Evolutionary conservation across 495 filamentous ascomycete genomes (phyloP).

Genomic region (Staphylotrichum tortipilum): DNA sequence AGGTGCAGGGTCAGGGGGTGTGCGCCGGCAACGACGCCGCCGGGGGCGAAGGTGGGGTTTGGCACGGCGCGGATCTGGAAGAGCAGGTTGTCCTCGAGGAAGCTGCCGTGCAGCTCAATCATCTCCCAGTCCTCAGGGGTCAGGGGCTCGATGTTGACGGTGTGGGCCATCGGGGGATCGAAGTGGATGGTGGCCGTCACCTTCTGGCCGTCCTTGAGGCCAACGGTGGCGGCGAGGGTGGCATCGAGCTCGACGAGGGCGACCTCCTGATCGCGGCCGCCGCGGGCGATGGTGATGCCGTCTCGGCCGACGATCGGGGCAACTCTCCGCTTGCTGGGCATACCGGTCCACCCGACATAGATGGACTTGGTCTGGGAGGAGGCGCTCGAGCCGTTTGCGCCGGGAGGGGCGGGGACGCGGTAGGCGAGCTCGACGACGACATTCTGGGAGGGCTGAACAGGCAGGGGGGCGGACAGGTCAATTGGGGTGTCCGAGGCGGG

Average conservation of each 20-base stretch:
- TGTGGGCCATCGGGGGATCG: constrained; percentile 82
- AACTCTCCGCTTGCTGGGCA: constrained; percentile 79
- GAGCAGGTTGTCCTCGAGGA: constrained; percentile 86
- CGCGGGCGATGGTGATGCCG: constrained; percentile 52
- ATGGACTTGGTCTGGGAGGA: constrained; percentile 50
- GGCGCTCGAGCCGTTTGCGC: constrained; percentile 28
- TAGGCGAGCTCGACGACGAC: constrained; percentile 84
- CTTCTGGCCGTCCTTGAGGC: constrained; percentile 76
- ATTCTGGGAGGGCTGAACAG: constrained; percentile 75
- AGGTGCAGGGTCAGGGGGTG: constrained; percentile 90
- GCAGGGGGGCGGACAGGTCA: background rate
- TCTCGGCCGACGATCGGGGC: constrained; percentile 64
- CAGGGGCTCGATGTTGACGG: constrained; percentile 90
- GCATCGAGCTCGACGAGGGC: constrained; percentile 79
- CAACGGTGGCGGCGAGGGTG: constrained; percentile 75
- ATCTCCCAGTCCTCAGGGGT: constrained; percentile 98
- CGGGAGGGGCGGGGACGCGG: constrained; percentile 33
- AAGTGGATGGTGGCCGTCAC: constrained; percentile 65
- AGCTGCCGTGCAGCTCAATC: constrained; percentile 91
- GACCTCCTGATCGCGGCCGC: constrained; percentile 61
- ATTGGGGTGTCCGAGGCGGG: background rate
- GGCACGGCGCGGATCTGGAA: constrained; percentile 89
- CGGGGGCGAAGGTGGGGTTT: constrained; percentile 59
- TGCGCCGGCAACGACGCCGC: constrained; percentile 33
- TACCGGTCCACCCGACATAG: constrained; percentile 91